Evolutionary conservation across 495 filamentous ascomycete genomes (phyloP).

Genomic region (Physcia stellaris): DNA sequence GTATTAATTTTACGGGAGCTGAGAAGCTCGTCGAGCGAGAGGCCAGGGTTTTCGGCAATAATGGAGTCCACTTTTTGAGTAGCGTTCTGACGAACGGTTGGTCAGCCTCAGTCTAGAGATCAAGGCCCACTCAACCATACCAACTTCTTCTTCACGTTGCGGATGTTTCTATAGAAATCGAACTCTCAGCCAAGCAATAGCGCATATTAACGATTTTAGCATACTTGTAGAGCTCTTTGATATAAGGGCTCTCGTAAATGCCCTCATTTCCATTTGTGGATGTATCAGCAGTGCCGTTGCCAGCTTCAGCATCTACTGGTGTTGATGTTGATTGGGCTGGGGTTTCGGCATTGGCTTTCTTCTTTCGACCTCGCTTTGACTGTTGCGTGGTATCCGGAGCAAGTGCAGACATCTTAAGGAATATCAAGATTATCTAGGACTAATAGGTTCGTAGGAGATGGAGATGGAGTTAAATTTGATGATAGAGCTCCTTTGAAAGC

Average conservation of each 20-base stretch:
- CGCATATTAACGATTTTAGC: conserved; percentile 14
- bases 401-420: conserved; percentile 9
- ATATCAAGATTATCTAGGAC: conserved; percentile 4
- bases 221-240: conserved; percentile 80
- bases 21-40: conserved; percentile 75
- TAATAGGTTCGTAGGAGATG: background rate
- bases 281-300: conserved; percentile 18
- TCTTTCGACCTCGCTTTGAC: conserved; percentile 29
- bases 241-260: conserved; percentile 52
- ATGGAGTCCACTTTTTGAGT: conserved; percentile 67
- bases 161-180: conserved; percentile 49
- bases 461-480: no score
- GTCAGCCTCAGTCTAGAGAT: conserved; percentile 1
- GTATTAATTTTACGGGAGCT: conserved; percentile 70
- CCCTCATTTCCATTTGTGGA: conserved; percentile 38
- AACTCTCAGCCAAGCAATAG: background rate
- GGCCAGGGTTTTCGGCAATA: conserved; percentile 59
- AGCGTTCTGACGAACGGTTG: conserved; percentile 39
- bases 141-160: conserved; percentile 78
- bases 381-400: conserved; percentile 17
- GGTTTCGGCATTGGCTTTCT: conserved; percentile 23
- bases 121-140: conserved; percentile 34
- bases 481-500: no score
- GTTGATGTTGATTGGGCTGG: conserved; percentile 10
- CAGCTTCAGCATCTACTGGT: conserved; percentile 11